phyloP scores from a whole-genome alignment of 768 basidiomycete genomes.

The Boletus insuetus region DNA sequence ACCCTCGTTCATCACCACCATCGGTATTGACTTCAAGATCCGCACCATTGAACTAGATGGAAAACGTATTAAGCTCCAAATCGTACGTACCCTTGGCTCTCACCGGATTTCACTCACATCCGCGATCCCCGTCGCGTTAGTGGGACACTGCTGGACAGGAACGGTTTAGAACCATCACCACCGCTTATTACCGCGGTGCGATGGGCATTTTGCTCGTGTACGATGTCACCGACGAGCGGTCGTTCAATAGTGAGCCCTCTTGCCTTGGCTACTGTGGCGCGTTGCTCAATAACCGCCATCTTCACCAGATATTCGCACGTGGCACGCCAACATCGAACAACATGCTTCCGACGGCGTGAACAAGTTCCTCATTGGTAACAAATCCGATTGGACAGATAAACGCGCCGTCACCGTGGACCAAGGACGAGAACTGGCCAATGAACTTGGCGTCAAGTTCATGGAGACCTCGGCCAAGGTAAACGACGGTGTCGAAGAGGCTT shows the following conservation, averaged over 20 bases:
- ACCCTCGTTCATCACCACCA: slow-evolving; percentile 98
- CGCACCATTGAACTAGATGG: slow-evolving; percentile 98
- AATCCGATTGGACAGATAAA: slow-evolving; percentile 98
- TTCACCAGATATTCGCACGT: slow-evolving; percentile 87
- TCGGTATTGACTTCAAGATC: slow-evolving; percentile 99
- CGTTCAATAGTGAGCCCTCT: slow-evolving; percentile 87
- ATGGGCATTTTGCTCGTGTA: slow-evolving; percentile 99
- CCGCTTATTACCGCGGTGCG: slow-evolving; percentile 98
- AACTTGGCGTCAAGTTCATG: slow-evolving; percentile 95
- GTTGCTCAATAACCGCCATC: background rate
- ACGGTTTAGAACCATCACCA: slow-evolving; percentile 97
- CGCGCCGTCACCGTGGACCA: slow-evolving; percentile 88
- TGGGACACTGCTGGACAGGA: slow-evolving; percentile 99
- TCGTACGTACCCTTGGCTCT: slow-evolving; percentile 52
- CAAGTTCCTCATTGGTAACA: slow-evolving; percentile 99
- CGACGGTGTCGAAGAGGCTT: slow-evolving; percentile 97
- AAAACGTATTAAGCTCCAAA: slow-evolving; percentile 98
- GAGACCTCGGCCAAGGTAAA: slow-evolving; percentile 98
- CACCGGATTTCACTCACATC: background rate
- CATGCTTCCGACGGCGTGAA: slow-evolving; percentile 99
- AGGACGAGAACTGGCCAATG: slow-evolving; percentile 87
- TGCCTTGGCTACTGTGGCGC: slow-evolving; percentile 15
- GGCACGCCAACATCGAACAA: slow-evolving; percentile 98
- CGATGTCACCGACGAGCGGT: slow-evolving; percentile 92
- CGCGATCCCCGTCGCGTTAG: slow-evolving; percentile 38